Evolutionary conservation across 108 stramenopile genomes (phyloP), one percentile per base, ranked within the genome.

Genomic region (Skeletonema menzelii): DNA sequence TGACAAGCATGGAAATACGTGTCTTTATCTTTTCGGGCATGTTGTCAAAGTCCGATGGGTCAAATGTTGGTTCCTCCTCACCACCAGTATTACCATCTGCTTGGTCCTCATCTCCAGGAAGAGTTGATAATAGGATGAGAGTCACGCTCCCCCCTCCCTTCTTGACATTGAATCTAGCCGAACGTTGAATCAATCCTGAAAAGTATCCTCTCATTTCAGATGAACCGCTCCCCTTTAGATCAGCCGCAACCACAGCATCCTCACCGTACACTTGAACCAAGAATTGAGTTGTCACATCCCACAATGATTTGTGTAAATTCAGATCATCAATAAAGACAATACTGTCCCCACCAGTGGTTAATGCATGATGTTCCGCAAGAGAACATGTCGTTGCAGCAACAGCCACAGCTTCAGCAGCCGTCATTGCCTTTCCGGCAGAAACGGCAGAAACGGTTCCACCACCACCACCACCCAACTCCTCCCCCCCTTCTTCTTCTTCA

Each of bases 161-260:
- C 28, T 76, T 84, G 14, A 73, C 49, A 37, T 92, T 93, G 84
- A 76, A 96, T 59, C 88, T 79, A 46, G 88, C 95, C 27, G 95
- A 88, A n/a, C 95, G 73, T 74, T 96, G 95, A 22, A 96, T 83
- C 76, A 96, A 69, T 20, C 91, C 90, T 1, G 90, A 90, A 67
- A 84, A 96, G 66, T 86, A 96, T 27, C 80, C 92, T 55, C 95
- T 67, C 91, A 93, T 91, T 62, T 96, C 95, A 1, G 89, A 91
- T 0, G 92, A 93, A n/a, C 90, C 87, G 1, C 87, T 88, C 15
- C 95, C 95, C 17, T 89, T 75, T 24, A 82, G 69, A 64, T 96
- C 95, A 7, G 86, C 87, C 77, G 83, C 68, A 12, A 94, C 92
- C 0, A 96, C 95, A 0, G 92, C 87, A 64, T 94, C 87, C 6